Evolutionary conservation across 306 rosid genomes (phyloP), one percentile per base, ranked within the genome.

Genomic region (Alnus rubra): DNA sequence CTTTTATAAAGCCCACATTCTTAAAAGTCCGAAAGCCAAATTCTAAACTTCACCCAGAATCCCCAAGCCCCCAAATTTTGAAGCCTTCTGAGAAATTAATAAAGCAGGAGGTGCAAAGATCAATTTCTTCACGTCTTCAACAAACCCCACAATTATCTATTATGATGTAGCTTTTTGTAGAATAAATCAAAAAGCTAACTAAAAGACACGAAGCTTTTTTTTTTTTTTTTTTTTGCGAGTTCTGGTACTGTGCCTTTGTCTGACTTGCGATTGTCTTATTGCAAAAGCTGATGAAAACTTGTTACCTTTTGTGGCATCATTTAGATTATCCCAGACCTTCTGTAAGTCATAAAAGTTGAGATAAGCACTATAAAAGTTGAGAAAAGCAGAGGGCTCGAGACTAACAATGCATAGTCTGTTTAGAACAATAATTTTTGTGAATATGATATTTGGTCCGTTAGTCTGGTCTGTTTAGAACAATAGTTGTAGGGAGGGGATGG

Each of bases 251-350:
- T 78, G 30, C 62, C 2, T 69, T 31, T 58, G 63, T 68, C 50
- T 81, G 50, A 71, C 74, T 71, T 50, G 0, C 47, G 0, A 10
- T 75, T 60, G 77, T 62, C 84, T 70, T n/a, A 18, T 30, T 4
- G 45, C 74, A 19, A 12, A 70, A 13, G 19, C 60, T 50, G 74
- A 30, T 60, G 13, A 68, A 75, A 47, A 9, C 2, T 3, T 16
- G n/a, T 19, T 1, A 8, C 30, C 47, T 58, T 11, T 70, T 42
- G 30, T 37, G 31, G 51, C 51, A n/a, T 30, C 39, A 12, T 23
- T 23, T 23, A 23, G 28, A 23, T 23, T 23, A 23, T 23, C 28
- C 28, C 28, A 23, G 28, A 23, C 28, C 28, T 23, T 23, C 28
- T 23, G 28, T 23, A 23, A 23, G 28, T 23, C 28, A 23, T 23